These are phyloP conservation scores for Russula lepida DNA, from an alignment of 768 basidiomycete species.

Conservation along the genomic window DNA sequence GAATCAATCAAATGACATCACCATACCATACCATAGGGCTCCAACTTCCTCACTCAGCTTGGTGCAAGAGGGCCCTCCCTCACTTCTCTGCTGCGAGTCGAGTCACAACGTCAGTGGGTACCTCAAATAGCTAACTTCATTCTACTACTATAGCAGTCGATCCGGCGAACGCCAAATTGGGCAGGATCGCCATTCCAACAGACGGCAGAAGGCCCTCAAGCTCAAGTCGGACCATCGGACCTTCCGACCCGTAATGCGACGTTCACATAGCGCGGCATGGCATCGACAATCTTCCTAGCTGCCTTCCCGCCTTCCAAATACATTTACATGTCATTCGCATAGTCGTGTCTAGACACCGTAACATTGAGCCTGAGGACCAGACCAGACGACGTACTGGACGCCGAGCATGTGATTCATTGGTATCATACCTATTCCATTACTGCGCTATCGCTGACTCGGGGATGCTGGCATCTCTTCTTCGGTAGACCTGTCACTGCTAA, in stretches of 20 bases:
- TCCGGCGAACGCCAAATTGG: not conserved
- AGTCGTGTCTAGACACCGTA: not conserved
- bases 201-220: not conserved
- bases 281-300: not conserved
- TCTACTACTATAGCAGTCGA: no score
- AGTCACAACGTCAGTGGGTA: no score
- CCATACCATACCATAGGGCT: no score
- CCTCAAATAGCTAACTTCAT: no score
- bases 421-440: not conserved
- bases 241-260: not conserved
- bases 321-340: not conserved
- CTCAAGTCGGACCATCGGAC: no score
- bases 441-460: not conserved
- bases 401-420: not conserved
- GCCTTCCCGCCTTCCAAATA: not conserved
- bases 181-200: not conserved
- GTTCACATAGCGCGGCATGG: not conserved
- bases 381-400: not conserved
- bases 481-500: not conserved
- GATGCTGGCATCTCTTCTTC: not conserved
- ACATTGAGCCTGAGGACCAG: not conserved
- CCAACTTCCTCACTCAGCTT: no score
- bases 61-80: not conserved
- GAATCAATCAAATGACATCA: no score
- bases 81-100: not conserved